Conservation (phyloP, 2,329 filamentous ascomycete genomes). For the Alternaria sp. region DNA sequence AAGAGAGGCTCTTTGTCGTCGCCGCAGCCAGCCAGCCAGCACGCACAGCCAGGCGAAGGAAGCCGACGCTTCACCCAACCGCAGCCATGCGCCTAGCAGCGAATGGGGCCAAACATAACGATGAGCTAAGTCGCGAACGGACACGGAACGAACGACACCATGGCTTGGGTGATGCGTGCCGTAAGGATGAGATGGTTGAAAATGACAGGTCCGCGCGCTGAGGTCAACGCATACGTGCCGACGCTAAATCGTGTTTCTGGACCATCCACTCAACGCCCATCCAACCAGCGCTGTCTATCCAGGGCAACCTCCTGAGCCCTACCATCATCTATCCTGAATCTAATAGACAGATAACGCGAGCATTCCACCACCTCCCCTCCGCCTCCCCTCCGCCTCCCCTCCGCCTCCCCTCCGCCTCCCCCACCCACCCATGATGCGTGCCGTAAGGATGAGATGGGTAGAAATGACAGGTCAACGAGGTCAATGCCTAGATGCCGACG, state of each 20-base stretch:
- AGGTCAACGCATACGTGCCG: conserved; percentile 19
- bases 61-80: conserved; percentile 29
- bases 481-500: conserved; percentile 23
- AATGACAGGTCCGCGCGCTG: conserved; percentile 21
- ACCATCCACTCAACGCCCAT: conserved; percentile 10
- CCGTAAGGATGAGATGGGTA: conserved; percentile 27
- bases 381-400: too few species aligned
- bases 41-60: conserved; percentile 31
- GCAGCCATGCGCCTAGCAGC: conserved; percentile 19
- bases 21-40: conserved; percentile 10
- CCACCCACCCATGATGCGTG: conserved; percentile 13
- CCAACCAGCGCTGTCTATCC: conserved; percentile 1
- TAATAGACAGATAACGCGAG: too few species aligned
- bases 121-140: conserved; percentile 36
- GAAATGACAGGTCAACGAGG: conserved; percentile 23
- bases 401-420: too few species aligned
- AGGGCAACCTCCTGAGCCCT: neutral
- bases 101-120: conserved; percentile 29
- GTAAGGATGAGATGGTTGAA: conserved; percentile 26
- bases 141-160: conserved; percentile 28
- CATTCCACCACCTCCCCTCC: too few species aligned
- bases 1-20: conserved; percentile 26
- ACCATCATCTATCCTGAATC: too few species aligned
- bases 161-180: conserved; percentile 30
- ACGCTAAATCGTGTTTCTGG: conserved; percentile 19